A percentile compares a stretch with the other conserved stretches of the same genome.
phyloP scores from a whole-genome alignment of 768 basidiomycete species.

The Tricholoma sp. region DNA sequence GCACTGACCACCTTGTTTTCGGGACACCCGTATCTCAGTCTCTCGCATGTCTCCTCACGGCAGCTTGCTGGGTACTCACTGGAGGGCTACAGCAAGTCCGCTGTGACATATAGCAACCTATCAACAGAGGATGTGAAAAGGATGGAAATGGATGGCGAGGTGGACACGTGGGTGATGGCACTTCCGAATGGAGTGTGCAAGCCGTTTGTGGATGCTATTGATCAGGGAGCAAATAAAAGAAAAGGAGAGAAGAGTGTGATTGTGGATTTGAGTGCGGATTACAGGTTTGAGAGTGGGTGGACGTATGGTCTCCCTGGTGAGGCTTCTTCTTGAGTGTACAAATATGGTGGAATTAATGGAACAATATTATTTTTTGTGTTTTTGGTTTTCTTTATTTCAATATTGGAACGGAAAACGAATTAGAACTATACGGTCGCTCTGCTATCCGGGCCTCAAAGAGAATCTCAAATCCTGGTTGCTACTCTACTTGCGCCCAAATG shows the following conservation, averaged over 20 bases:
- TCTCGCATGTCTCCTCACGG: conserved; percentile 95
- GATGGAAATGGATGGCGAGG: conserved; percentile 86
- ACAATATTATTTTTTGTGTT: conserved; percentile 24
- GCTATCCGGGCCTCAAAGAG: conserved; percentile 66
- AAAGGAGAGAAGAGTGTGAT: conserved; percentile 63
- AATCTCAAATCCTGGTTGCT: conserved; percentile 97
- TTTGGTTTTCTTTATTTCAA: conserved; percentile 21
- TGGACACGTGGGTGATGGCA: conserved; percentile 99
- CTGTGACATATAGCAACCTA: conserved; percentile 76
- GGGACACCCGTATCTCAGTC: conserved; percentile 79
- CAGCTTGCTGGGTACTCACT: conserved; percentile 83
- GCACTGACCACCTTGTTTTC: conserved; percentile 85
- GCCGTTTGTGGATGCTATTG: conserved; percentile 94
- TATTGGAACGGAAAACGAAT: conserved; percentile 5
- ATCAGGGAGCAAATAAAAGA: conserved; percentile 62
- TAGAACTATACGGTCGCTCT: conserved; percentile 85
- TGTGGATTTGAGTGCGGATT: conserved; percentile 92
- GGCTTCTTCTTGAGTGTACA: conserved; percentile 39
- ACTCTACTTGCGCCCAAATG: conserved; percentile 89
- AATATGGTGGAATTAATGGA: conserved; percentile 13
- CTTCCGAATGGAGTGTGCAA: conserved; percentile 97
- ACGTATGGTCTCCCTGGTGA: conserved; percentile 98
- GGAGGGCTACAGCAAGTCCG: conserved; percentile 72
- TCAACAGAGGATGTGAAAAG: conserved; percentile 70
- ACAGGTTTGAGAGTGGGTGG: conserved; percentile 93